A percentile compares a stretch with the other conserved stretches of the same genome.
phyloP scores from a whole-genome alignment of 2,329 filamentous ascomycete species.

The Fusarium sp. region DNA sequence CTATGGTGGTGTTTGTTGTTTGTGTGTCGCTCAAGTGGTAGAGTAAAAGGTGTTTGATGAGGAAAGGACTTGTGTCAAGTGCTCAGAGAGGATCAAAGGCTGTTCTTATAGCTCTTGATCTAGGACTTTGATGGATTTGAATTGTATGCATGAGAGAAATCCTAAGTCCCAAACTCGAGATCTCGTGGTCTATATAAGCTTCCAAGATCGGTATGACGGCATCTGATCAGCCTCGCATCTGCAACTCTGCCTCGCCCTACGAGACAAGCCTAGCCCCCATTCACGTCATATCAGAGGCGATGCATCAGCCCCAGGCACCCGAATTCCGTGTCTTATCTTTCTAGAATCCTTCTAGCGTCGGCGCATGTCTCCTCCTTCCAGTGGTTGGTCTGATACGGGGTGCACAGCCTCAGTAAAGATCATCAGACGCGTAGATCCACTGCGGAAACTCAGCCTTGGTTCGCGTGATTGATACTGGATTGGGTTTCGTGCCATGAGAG shows the following conservation, averaged over 20 bases:
- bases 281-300: not conserved
- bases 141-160: not conserved
- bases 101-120: not conserved
- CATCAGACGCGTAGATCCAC: not conserved
- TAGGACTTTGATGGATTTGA: not conserved
- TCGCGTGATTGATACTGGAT: not conserved
- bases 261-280: not conserved
- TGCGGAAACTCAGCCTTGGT: not conserved
- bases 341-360: not conserved
- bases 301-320: constrained; percentile 16
- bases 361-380: not conserved
- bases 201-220: not conserved
- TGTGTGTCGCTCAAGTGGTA: not conserved
- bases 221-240: not conserved
- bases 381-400: not conserved
- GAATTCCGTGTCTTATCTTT: not conserved
- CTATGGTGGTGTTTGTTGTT: not conserved
- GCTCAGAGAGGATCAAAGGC: not conserved
- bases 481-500: not conserved
- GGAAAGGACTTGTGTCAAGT: not conserved
- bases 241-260: not conserved
- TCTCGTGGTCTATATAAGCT: not conserved
- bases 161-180: not conserved
- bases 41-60: not conserved
- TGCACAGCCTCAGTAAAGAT: constrained; percentile 2